Percentiles rank a stretch among this genome's conserved stretches.
Conservation (phyloP, 1,284 basidiomycete genomes). For the Omphalotus olearius region DNA sequence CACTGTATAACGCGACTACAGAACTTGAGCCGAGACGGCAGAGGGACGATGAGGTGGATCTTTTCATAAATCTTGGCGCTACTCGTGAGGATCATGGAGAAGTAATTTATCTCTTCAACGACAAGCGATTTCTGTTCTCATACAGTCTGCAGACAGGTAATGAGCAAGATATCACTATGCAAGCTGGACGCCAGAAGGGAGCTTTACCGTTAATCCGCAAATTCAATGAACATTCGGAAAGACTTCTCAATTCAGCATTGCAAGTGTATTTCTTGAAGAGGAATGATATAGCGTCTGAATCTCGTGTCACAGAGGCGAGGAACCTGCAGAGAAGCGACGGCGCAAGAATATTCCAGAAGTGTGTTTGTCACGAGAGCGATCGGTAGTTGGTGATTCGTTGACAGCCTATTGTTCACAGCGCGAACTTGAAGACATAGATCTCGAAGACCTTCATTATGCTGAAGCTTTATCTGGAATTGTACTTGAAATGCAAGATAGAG, state of each 20-base stretch:
- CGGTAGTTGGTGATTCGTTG: constrained; percentile 2
- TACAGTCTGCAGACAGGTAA: constrained; percentile 68
- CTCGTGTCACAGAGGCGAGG: constrained; percentile 45
- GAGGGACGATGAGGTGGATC: constrained; percentile 65
- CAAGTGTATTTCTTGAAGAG: constrained; percentile 29
- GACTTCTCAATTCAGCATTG: constrained; percentile 77
- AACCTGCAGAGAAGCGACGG: constrained; percentile 54
- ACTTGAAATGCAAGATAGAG: constrained; percentile 79
- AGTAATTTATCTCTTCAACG: constrained; percentile 33
- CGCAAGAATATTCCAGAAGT: constrained; percentile 41
- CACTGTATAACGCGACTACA: constrained; percentile 27
- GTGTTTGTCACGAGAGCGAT: background rate
- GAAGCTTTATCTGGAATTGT: constrained; percentile 64
- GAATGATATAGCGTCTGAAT: constrained; percentile 6
- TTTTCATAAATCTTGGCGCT: constrained; percentile 83
- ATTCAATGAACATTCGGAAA: constrained; percentile 96
- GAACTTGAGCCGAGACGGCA: constrained; percentile 78
- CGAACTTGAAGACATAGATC: constrained; percentile 72
- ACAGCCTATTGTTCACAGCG: constrained; percentile 27
- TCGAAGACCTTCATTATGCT: constrained; percentile 81
- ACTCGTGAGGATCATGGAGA: constrained; percentile 92
- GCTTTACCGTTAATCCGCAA: constrained; percentile 92
- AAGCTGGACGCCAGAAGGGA: constrained; percentile 83
- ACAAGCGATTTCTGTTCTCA: constrained; percentile 5
- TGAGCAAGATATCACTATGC: constrained; percentile 91